Percentiles rank a stretch among this genome's conserved stretches.
Evolutionary conservation across 1,284 basidiomycete species (phyloP).

Genomic region (Malassezia yamatoensis): DNA sequence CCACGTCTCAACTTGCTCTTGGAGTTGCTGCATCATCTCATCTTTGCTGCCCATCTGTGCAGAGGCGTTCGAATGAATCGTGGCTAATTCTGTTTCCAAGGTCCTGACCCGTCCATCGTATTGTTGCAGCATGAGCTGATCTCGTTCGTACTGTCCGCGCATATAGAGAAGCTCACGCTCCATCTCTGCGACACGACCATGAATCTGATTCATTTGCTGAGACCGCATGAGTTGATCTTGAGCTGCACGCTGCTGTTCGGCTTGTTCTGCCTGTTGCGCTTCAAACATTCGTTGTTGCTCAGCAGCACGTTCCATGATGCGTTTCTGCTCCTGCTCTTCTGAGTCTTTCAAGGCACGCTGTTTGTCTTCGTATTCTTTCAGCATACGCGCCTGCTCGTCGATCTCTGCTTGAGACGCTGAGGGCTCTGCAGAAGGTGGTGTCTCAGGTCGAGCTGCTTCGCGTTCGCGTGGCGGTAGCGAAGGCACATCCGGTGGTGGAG

Average conservation of each 20-base stretch:
- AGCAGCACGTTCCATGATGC: slow-evolving; percentile 65
- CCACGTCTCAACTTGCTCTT: slow-evolving; percentile 94
- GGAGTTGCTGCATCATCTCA: slow-evolving; percentile 85
- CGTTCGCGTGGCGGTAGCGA: slow-evolving; percentile 30
- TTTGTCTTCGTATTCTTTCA: slow-evolving; percentile 94
- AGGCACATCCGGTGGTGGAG: slow-evolving; percentile 40
- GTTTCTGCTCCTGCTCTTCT: slow-evolving; percentile 71
- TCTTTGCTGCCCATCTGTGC: slow-evolving; percentile 88
- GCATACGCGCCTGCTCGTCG: slow-evolving; percentile 82
- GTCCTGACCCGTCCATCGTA: slow-evolving; percentile 95
- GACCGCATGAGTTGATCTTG: slow-evolving; percentile 71
- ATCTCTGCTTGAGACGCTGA: slow-evolving; percentile 56
- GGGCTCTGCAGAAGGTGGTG: slow-evolving; percentile 22
- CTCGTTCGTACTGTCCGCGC: slow-evolving; percentile 93
- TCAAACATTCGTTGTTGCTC: slow-evolving; percentile 83
- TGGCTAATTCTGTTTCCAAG: slow-evolving; percentile 77
- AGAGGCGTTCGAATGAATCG: slow-evolving; percentile 67
- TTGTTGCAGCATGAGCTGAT: slow-evolving; percentile 94
- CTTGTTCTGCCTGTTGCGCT: slow-evolving; percentile 74
- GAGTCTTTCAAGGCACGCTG: slow-evolving; percentile 70
- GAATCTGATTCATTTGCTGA: slow-evolving; percentile 60
- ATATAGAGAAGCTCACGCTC: slow-evolving; percentile 84
- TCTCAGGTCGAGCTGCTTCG: slow-evolving; percentile 24
- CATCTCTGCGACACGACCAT: slow-evolving; percentile 60
- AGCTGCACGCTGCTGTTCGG: slow-evolving; percentile 73